Evolutionary conservation across 176 grass and related monocot genomes (phyloP).

Genomic region (Lolium multiflorum): DNA sequence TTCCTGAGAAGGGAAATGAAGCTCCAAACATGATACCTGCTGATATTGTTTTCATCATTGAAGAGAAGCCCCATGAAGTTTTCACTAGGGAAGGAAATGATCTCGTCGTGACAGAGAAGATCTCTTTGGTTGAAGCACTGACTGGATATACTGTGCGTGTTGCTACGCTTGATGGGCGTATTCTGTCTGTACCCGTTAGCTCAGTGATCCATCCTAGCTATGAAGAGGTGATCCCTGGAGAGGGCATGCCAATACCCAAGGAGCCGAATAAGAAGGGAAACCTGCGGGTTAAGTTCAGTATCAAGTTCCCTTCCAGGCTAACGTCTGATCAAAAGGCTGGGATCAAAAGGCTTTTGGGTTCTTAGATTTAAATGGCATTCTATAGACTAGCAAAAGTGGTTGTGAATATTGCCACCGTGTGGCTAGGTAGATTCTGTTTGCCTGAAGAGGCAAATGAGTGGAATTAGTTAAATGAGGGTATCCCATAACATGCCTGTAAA

Average conservation of each 20-base stretch:
- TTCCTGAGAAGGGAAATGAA: slow-evolving; percentile 78
- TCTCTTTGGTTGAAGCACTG: slow-evolving; percentile 78
- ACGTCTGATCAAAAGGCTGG: slow-evolving; percentile 75
- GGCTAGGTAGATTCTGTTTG: slow-evolving; percentile 47
- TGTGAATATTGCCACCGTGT: slow-evolving; percentile 57
- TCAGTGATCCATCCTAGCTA: slow-evolving; percentile 72
- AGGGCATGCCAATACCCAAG: slow-evolving; percentile 82
- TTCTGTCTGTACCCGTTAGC: slow-evolving; percentile 57
- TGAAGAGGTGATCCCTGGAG: slow-evolving; percentile 72
- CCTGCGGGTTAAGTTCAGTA: slow-evolving; percentile 78
- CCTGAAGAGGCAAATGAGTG: slow-evolving; percentile 31
- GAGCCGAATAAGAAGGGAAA: slow-evolving; percentile 69
- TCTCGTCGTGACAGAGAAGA: slow-evolving; percentile 76
- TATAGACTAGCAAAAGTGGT: slow-evolving; percentile 25
- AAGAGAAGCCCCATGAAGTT: slow-evolving; percentile 82
- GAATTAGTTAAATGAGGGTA: neutral
- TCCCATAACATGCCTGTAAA: slow-evolving; percentile 19
- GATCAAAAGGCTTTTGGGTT: slow-evolving; percentile 72
- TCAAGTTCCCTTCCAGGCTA: slow-evolving; percentile 79
- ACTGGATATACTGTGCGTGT: slow-evolving; percentile 64
- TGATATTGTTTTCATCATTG: slow-evolving; percentile 89
- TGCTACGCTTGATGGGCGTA: slow-evolving; percentile 68
- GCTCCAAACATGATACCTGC: slow-evolving; percentile 67
- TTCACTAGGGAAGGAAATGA: slow-evolving; percentile 88
- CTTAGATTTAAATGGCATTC: slow-evolving; percentile 24